Percentiles rank a stretch among this genome's conserved stretches.
Conservation (phyloP, 1,139 yeast species). For the Saccharomyces uvarum region DNA sequence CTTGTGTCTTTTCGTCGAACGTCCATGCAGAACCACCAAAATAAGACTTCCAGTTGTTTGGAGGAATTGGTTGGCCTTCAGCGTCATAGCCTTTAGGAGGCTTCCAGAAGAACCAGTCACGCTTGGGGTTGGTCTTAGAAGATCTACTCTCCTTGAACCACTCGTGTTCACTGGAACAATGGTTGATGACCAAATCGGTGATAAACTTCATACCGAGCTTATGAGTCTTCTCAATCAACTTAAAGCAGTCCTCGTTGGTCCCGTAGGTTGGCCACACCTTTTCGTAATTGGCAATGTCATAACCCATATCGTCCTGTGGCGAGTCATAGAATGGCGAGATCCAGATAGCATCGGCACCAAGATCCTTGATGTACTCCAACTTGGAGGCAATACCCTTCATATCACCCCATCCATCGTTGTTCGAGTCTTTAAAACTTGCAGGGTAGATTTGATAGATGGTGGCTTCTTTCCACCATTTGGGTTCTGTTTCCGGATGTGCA, state of each 20-base stretch:
- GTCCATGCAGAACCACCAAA: slow-evolving; percentile 53
- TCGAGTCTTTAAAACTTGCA: slow-evolving; percentile 49
- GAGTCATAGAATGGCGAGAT: slow-evolving; percentile 52
- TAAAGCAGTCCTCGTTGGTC: slow-evolving; percentile 41
- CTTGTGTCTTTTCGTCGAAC: slow-evolving; percentile 45
- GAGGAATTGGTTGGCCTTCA: slow-evolving; percentile 45
- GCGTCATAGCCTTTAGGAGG: slow-evolving; percentile 39
- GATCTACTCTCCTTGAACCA: slow-evolving; percentile 54
- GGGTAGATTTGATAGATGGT: slow-evolving; percentile 53
- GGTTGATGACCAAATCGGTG: slow-evolving; percentile 53
- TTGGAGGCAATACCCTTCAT: slow-evolving; percentile 46
- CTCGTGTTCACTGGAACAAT: slow-evolving; percentile 47
- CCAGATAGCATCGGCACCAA: slow-evolving; percentile 52
- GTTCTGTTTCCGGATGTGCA: slow-evolving; percentile 13
- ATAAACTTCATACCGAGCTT: slow-evolving; percentile 45
- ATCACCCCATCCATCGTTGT: slow-evolving; percentile 54
- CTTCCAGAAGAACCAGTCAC: slow-evolving; percentile 59
- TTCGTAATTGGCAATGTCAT: slow-evolving; percentile 50
- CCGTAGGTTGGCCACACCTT: slow-evolving; percentile 47
- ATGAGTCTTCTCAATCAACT: slow-evolving; percentile 31
- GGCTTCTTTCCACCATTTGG: slow-evolving; percentile 52
- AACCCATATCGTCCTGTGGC: slow-evolving; percentile 59
- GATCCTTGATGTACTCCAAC: slow-evolving; percentile 44
- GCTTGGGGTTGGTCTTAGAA: slow-evolving; percentile 44
- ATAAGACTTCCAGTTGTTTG: slow-evolving; percentile 49